phyloP scores from a whole-genome alignment of 1,139 yeast genomes.

The Saccharomyces pastorianus region DNA sequence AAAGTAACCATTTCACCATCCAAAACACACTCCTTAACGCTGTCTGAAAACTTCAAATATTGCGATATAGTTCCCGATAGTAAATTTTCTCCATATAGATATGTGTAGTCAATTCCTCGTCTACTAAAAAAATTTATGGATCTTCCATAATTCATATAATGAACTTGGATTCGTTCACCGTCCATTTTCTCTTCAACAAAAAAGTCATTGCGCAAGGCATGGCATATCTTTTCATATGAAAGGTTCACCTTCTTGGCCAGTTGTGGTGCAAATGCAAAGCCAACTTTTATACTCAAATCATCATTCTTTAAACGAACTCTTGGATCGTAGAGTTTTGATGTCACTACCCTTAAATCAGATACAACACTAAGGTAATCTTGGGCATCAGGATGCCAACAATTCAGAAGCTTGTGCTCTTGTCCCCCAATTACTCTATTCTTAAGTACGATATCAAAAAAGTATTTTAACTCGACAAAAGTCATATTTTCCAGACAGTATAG shows the following conservation, averaged over 20 bases:
- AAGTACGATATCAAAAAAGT: slow-evolving; percentile 60
- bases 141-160: slow-evolving; percentile 38
- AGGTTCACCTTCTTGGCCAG: slow-evolving; percentile 47
- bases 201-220: slow-evolving; percentile 43
- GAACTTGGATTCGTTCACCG: slow-evolving; percentile 82
- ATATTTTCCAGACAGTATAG: slow-evolving; percentile 46
- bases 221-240: slow-evolving; percentile 43
- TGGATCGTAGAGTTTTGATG: slow-evolving; percentile 51
- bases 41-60: slow-evolving; percentile 39
- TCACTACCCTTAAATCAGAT: slow-evolving; percentile 54
- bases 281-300: slow-evolving; percentile 42
- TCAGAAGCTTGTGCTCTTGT: slow-evolving; percentile 53
- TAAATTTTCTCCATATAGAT: slow-evolving; percentile 57
- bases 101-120: slow-evolving; percentile 63
- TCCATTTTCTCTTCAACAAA: slow-evolving; percentile 86
- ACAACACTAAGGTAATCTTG: slow-evolving; percentile 57
- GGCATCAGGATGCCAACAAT: slow-evolving; percentile 80
- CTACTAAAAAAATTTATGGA: slow-evolving; percentile 58
- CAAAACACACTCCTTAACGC: slow-evolving; percentile 44
- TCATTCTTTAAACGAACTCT: slow-evolving; percentile 35
- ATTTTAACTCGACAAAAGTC: slow-evolving; percentile 58
- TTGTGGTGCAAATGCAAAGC: slow-evolving; percentile 64
- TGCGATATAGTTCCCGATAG: slow-evolving; percentile 53
- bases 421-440: slow-evolving; percentile 51
- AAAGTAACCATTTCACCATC: slow-evolving; percentile 95